Evolutionary conservation across 768 basidiomycete species (phyloP).

Genomic region (Fomitopsis serialis): DNA sequence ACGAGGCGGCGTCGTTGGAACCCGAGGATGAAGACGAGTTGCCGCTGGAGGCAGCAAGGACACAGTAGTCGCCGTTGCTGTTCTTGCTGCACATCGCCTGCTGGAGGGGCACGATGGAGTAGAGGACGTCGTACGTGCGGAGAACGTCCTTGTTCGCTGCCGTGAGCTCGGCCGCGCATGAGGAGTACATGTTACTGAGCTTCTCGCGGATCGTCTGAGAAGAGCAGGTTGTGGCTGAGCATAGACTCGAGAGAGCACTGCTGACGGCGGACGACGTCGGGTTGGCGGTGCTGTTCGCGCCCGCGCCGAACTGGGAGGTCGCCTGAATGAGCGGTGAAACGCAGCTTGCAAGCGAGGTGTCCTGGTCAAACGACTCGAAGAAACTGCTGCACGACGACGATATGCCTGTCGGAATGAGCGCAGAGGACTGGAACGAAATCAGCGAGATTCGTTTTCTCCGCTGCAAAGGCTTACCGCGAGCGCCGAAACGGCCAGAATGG

Average conservation of each 20-base stretch:
- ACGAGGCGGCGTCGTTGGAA: conserved; percentile 10
- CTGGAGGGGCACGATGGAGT: conserved; percentile 59
- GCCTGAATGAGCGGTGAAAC: conserved; percentile 55
- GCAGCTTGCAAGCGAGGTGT: conserved; percentile 56
- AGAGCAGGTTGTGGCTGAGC: conserved; percentile 49
- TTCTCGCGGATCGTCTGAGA: conserved; percentile 51
- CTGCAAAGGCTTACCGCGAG: conserved; percentile 35
- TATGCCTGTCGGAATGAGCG: conserved; percentile 67
- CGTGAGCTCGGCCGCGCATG: conserved; percentile 70
- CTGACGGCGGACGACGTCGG: conserved; percentile 36
- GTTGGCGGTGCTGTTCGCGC: conserved; percentile 31
- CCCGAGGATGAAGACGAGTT: conserved; percentile 20
- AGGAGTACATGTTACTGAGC: conserved; percentile 63
- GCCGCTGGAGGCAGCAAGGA: conserved; percentile 38
- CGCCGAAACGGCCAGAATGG: conserved; percentile 44
- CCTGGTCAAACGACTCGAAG: conserved; percentile 56
- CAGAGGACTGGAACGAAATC: conserved; percentile 27
- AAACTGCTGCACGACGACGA: conserved; percentile 49
- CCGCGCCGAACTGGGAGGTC: conserved; percentile 48
- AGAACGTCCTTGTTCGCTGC: conserved; percentile 46
- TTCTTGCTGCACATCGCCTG: conserved; percentile 74
- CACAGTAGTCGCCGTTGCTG: conserved; percentile 66
- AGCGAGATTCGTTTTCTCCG: background rate
- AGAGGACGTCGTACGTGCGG: conserved; percentile 75
- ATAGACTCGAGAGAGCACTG: conserved; percentile 50